A percentile compares a stretch with the other conserved stretches of the same genome.
phyloP scores from a whole-genome alignment of 331 rosid genomes.

The Malus hybrid region DNA sequence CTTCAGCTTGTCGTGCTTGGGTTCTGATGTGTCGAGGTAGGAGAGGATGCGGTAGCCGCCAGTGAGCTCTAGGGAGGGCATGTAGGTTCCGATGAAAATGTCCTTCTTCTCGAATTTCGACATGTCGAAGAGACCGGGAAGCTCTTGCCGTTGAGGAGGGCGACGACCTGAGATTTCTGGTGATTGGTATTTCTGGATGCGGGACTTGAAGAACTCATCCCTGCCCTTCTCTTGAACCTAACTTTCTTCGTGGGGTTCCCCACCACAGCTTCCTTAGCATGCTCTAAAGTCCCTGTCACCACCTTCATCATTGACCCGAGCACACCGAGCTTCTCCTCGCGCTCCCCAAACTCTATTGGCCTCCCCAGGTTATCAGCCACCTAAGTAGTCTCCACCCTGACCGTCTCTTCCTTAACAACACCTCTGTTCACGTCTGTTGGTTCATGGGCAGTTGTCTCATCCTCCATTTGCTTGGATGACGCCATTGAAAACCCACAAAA shows the following conservation, averaged over 20 bases:
- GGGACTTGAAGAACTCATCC: conserved; percentile 51
- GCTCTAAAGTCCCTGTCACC: conserved; percentile 42
- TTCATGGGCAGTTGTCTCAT: conserved; percentile 54
- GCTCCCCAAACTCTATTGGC: not conserved
- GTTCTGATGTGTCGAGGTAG: conserved; percentile 84
- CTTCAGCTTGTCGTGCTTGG: conserved; percentile 59
- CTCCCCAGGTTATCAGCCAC: not conserved
- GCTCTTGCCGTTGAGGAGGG: conserved; percentile 69
- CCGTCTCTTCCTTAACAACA: conserved; percentile 2
- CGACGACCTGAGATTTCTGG: conserved; percentile 63
- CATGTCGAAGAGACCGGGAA: conserved; percentile 74
- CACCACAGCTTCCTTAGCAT: conserved; percentile 63
- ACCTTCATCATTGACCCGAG: conserved; percentile 57
- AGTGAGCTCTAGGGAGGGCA: conserved; percentile 76
- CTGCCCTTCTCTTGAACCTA: conserved; percentile 37
- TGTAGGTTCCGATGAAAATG: conserved; percentile 75
- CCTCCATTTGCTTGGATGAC: conserved; percentile 41
- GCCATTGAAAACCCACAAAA: conserved; percentile 37
- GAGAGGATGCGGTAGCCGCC: conserved; percentile 82
- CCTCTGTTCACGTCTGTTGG: conserved; percentile 44
- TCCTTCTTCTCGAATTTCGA: conserved; percentile 69
- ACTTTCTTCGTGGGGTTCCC: conserved; percentile 32
- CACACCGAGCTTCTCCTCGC: conserved; percentile 43
- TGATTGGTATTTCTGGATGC: conserved; percentile 47
- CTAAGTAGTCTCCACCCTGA: not conserved